These are phyloP conservation scores for Mycena haematopus DNA, from an alignment of 768 basidiomycete species.

Conservation along the genomic window DNA sequence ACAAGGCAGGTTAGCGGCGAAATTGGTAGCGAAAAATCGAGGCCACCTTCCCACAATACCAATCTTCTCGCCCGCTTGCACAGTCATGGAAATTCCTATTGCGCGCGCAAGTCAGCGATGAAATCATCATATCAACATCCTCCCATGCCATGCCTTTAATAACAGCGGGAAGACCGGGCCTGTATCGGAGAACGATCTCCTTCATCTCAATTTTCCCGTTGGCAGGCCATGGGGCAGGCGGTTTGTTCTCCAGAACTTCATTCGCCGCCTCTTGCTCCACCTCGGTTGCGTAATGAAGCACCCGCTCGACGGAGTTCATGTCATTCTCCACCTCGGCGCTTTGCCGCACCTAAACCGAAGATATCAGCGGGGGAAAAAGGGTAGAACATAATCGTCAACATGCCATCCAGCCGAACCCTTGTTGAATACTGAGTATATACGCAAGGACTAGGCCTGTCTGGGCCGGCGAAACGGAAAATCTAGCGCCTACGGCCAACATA, in stretches of 20 bases:
- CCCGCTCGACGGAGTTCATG: constrained; percentile 90
- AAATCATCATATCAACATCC: neutral
- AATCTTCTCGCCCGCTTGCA: constrained; percentile 83
- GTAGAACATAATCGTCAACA: constrained; percentile 6
- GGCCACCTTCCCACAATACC: constrained; percentile 80
- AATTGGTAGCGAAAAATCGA: neutral
- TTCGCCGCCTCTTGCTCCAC: constrained; percentile 86
- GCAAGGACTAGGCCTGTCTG: constrained; percentile 81
- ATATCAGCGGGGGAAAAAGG: constrained; percentile 2
- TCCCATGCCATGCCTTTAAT: constrained; percentile 62
- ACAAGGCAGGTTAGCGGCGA: constrained; percentile 7
- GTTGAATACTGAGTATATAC: constrained; percentile 82
- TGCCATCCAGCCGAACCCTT: constrained; percentile 46
- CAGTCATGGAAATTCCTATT: constrained; percentile 61
- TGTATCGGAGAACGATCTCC: constrained; percentile 79
- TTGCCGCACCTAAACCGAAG: constrained; percentile 57
- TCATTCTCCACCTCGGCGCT: constrained; percentile 89
- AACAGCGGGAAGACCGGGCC: constrained; percentile 87
- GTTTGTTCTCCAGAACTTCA: constrained; percentile 64
- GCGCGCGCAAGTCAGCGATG: neutral
- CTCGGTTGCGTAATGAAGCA: constrained; percentile 80
- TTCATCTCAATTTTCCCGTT: constrained; percentile 77
- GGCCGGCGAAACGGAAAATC: constrained; percentile 78
- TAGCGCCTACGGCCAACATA: constrained; percentile 76
- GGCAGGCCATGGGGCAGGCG: constrained; percentile 73